Conservation (phyloP, 345 rosid genomes). For the Gossypium anomalum region DNA sequence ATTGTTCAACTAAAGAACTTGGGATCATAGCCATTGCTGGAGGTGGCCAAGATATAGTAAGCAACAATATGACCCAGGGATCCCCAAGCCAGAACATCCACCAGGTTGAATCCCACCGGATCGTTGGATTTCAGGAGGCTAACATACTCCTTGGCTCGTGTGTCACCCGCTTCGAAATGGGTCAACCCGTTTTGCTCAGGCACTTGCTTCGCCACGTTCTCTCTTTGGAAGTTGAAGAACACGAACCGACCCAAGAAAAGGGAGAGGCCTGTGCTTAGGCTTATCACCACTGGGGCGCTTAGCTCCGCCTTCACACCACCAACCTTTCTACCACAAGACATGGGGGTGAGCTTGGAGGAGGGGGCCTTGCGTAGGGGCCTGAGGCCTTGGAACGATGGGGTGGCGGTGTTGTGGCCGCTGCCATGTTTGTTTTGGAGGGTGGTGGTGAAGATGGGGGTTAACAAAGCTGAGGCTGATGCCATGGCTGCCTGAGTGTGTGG, state of each 20-base stretch:
- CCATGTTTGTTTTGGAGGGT: conserved; percentile 30
- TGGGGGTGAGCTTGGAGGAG: conserved; percentile 28
- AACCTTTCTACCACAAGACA: conserved; percentile 9
- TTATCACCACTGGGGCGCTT: conserved; percentile 65
- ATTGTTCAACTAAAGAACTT: conserved; percentile 50
- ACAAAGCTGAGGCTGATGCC: conserved; percentile 32
- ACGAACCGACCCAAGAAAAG: conserved; percentile 93
- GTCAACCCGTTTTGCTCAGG: conserved; percentile 95
- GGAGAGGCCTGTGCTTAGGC: conserved; percentile 95
- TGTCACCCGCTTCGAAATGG: conserved; percentile 94
- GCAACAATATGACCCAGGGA: conserved; percentile 97
- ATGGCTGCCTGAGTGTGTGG: not conserved
- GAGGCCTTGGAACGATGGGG: conserved; percentile 44
- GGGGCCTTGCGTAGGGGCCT: conserved; percentile 24
- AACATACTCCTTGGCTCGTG: conserved; percentile 85
- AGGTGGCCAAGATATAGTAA: conserved; percentile 92
- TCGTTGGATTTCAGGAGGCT: conserved; percentile 92
- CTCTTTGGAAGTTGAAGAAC: conserved; percentile 98
- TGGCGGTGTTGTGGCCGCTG: conserved; percentile 17
- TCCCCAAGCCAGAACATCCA: conserved; percentile 99
- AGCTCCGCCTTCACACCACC: conserved; percentile 51
- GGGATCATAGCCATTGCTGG: conserved; percentile 92
- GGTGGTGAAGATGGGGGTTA: conserved; percentile 28
- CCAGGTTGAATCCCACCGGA: conserved; percentile 92
- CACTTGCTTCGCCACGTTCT: conserved; percentile 92